Percentiles rank a stretch among this genome's conserved stretches.
Evolutionary conservation across 352 stramenopile species (phyloP).

Genomic region (Saprolegnia diclina): DNA sequence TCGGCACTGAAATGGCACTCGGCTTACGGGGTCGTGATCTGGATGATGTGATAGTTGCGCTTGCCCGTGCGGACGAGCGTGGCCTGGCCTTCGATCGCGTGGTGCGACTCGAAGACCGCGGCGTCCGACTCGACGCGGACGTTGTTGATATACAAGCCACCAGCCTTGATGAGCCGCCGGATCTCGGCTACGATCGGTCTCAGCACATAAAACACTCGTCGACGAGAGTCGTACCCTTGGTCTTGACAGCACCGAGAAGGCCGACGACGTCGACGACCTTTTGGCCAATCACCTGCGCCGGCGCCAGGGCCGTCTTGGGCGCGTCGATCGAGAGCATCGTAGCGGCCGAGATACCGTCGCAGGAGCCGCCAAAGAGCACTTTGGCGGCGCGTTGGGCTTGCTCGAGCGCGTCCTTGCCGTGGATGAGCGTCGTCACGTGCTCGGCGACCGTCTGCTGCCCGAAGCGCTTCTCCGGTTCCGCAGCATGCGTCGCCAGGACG

Average conservation of each 20-base stretch:
- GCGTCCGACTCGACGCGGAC: slow-evolving; percentile 57
- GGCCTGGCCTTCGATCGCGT: slow-evolving; percentile 59
- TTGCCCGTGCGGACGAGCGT: slow-evolving; percentile 64
- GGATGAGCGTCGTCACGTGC: slow-evolving; percentile 89
- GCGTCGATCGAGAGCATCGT: slow-evolving; percentile 70
- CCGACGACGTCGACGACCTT: slow-evolving; percentile 90
- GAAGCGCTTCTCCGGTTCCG: slow-evolving; percentile 72
- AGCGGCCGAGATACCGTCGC: slow-evolving; percentile 50
- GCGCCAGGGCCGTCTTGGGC: slow-evolving; percentile 36
- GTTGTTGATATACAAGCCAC: slow-evolving; percentile 93
- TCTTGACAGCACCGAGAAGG: slow-evolving; percentile 78
- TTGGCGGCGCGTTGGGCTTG: slow-evolving; percentile 54
- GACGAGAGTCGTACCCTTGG: slow-evolving; percentile 65
- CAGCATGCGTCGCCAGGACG: slow-evolving; percentile 71
- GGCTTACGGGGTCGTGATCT: background rate
- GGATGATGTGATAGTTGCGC: slow-evolving; percentile 76
- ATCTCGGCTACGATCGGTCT: slow-evolving; percentile 73
- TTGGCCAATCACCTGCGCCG: slow-evolving; percentile 58
- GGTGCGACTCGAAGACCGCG: slow-evolving; percentile 34
- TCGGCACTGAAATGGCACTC: background rate
- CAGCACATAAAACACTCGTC: background rate
- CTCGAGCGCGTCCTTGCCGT: slow-evolving; percentile 82
- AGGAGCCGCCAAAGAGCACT: slow-evolving; percentile 61
- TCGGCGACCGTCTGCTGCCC: slow-evolving; percentile 68
- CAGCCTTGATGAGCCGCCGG: slow-evolving; percentile 92